Evolutionary conservation across 257 asterid species (phyloP).

Genomic region (Anisodus tanguticus): DNA sequence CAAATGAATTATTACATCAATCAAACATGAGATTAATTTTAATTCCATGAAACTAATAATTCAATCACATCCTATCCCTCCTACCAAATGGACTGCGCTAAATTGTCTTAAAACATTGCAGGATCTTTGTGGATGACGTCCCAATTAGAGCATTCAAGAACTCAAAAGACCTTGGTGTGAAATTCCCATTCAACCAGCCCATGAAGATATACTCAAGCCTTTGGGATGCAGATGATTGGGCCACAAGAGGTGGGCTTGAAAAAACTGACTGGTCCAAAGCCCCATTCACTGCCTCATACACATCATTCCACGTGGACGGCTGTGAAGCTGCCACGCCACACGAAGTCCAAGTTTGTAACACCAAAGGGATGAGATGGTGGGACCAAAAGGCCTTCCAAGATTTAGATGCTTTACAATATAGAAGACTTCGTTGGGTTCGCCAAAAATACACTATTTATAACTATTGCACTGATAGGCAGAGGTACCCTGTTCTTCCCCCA

Average conservation of each 20-base stretch:
- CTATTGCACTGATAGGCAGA: conserved; percentile 41
- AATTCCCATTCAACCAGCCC: conserved; percentile 49
- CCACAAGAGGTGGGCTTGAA: conserved; percentile 51
- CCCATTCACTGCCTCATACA: conserved; percentile 48
- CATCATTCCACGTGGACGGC: conserved; percentile 48
- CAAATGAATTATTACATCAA: no score
- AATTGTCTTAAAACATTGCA: conserved; percentile 4
- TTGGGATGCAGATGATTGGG: conserved; percentile 57
- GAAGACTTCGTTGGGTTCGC: conserved; percentile 45
- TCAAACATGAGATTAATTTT: no score
- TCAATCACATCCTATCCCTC: no score
- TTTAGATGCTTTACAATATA: conserved; percentile 42
- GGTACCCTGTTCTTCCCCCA: conserved; percentile 36
- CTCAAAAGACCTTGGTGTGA: conserved; percentile 43
- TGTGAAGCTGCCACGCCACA: conserved; percentile 44
- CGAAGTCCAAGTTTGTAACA: conserved; percentile 39
- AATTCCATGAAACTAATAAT: no score
- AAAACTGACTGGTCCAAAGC: conserved; percentile 53
- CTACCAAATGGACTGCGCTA: neutral
- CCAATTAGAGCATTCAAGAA: conserved; percentile 48
- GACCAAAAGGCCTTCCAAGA: conserved; percentile 49
- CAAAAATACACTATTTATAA: conserved; percentile 46
- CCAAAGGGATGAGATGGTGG: conserved; percentile 51
- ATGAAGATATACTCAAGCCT: conserved; percentile 52
- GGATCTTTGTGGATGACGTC: conserved; percentile 45